A percentile compares a stretch with the other conserved stretches of the same genome.
These are phyloP conservation scores for Colletotrichum euphorbiae DNA, from an alignment of 2,329 filamentous ascomycete genomes.

Conservation along the genomic window DNA sequence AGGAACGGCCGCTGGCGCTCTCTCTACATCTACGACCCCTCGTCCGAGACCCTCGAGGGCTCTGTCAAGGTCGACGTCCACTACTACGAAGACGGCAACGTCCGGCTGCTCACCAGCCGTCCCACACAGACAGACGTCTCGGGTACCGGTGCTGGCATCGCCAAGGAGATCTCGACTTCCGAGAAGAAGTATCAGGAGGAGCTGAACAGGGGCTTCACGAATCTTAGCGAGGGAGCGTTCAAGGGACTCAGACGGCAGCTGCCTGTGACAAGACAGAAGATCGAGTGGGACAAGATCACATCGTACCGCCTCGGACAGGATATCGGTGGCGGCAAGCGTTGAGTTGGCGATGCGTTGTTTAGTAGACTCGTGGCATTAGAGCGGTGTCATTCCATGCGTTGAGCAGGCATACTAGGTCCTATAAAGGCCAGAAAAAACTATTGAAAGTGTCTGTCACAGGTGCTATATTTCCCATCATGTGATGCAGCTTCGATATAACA, in stretches of 20 bases:
- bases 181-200: slow-evolving; percentile 98
- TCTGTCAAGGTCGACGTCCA: slow-evolving; percentile 94
- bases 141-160: slow-evolving; percentile 74
- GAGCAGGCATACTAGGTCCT: neutral
- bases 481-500: neutral
- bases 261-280: slow-evolving; percentile 97
- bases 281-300: slow-evolving; percentile 98
- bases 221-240: slow-evolving; percentile 92
- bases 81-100: slow-evolving; percentile 99
- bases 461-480: neutral
- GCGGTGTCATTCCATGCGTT: slow-evolving; percentile 19
- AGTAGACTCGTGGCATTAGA: slow-evolving; percentile 22
- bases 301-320: slow-evolving; percentile 89
- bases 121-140: slow-evolving; percentile 71
- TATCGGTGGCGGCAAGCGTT: slow-evolving; percentile 75
- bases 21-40: slow-evolving; percentile 81
- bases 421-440: neutral
- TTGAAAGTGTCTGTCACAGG: neutral
- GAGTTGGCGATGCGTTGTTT: slow-evolving; percentile 39
- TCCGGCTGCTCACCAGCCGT: slow-evolving; percentile 91
- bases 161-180: slow-evolving; percentile 79
- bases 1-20: slow-evolving; percentile 98
- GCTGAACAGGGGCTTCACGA: slow-evolving; percentile 89
- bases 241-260: slow-evolving; percentile 92
- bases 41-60: slow-evolving; percentile 77